These are phyloP conservation scores for Opeltia flavorubescens DNA, from an alignment of 495 filamentous ascomycete genomes.

Conservation along the genomic window DNA sequence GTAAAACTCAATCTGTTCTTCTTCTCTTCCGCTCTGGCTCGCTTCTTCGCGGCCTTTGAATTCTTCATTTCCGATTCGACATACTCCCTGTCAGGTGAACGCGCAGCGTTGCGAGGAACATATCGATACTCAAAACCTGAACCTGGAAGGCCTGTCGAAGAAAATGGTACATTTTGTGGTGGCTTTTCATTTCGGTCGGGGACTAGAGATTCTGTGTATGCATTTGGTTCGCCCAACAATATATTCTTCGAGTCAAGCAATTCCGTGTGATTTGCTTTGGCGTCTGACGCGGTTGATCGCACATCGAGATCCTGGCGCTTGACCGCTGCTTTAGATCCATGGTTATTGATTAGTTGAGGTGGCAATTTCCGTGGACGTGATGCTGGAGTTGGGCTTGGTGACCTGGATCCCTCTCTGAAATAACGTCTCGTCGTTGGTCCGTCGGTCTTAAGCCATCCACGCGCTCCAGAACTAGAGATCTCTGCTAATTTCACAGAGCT, in stretches of 20 bases:
- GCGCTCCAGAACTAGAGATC: neutral
- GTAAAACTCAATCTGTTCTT: neutral
- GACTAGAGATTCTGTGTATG: too few relatives aligned
- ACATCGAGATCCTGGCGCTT: neutral
- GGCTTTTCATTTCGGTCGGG: neutral
- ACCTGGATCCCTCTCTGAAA: neutral
- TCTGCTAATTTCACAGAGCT: neutral
- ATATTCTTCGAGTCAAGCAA: too few relatives aligned
- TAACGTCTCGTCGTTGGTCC: neutral
- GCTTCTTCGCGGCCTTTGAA: neutral
- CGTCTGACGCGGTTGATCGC: too few relatives aligned
- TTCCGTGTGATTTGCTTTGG: too few relatives aligned
- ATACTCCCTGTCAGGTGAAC: conserved; percentile 4
- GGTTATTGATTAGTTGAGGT: neutral
- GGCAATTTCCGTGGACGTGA: neutral
- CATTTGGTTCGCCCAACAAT: too few relatives aligned
- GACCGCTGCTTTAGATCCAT: neutral
- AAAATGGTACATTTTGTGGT: neutral
- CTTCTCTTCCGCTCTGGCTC: neutral
- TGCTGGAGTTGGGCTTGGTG: neutral
- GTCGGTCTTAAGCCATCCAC: neutral
- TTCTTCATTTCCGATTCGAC: conserved; percentile 9
- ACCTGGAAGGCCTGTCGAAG: neutral
- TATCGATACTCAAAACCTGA: too few relatives aligned
- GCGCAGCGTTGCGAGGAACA: too few relatives aligned